These are phyloP conservation scores for Cercospora zeae-maydis DNA, from an alignment of 2,329 filamentous ascomycete species.

Conservation along the genomic window DNA sequence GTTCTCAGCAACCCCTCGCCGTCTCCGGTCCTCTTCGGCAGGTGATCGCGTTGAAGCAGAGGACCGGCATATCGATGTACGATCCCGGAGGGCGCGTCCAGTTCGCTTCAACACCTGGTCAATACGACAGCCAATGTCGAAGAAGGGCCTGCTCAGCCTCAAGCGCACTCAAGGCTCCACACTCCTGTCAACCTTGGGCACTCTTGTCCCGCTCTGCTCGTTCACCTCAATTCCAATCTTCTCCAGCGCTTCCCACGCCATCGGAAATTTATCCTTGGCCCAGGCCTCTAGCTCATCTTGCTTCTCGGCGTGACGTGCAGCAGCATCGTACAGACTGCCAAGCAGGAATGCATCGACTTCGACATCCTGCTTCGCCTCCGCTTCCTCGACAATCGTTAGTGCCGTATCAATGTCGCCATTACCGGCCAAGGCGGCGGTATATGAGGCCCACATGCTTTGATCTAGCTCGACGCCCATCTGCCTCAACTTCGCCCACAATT, in stretches of 20 bases:
- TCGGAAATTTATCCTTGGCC: slow-evolving; percentile 65
- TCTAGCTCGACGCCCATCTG: slow-evolving; percentile 77
- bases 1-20: too few relatives aligned
- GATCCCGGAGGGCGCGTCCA: too few relatives aligned
- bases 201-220: slow-evolving; percentile 17
- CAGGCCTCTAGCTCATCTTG: slow-evolving; percentile 71
- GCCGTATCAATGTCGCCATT: slow-evolving; percentile 68
- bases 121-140: not conserved
- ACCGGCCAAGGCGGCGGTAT: slow-evolving; percentile 70
- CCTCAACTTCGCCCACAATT: slow-evolving; percentile 68
- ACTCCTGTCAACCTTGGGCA: slow-evolving; percentile 28
- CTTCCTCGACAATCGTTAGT: slow-evolving; percentile 61
- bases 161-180: slow-evolving; percentile 20
- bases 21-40: too few relatives aligned
- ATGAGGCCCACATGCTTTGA: slow-evolving; percentile 68
- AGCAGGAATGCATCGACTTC: slow-evolving; percentile 72
- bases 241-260: slow-evolving; percentile 65
- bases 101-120: too few relatives aligned
- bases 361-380: slow-evolving; percentile 63
- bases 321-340: slow-evolving; percentile 70
- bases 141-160: not conserved
- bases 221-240: slow-evolving; percentile 42
- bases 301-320: slow-evolving; percentile 52
- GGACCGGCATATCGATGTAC: too few relatives aligned
- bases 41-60: too few relatives aligned